Base-by-base conservation (phyloP, 1,139 yeast genomes). In the Geotrichum reessii region DNA sequence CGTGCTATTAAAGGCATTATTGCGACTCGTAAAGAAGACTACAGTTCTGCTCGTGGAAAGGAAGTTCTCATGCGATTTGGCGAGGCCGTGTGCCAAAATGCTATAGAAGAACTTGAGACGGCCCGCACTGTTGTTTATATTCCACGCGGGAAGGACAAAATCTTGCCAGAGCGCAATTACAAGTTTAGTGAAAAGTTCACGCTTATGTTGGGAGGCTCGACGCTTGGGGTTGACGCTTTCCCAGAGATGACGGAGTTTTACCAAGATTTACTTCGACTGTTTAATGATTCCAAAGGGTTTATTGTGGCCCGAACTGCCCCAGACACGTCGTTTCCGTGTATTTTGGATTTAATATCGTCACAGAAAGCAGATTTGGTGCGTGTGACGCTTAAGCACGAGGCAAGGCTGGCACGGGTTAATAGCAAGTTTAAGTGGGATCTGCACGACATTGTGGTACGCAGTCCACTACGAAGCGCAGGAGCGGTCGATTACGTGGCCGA, bases 261-360 rank as follows among this genome's bases (percentile, higher is more conserved):
- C 52, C 74, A 74, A 1, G 66, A 73, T n/a, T 61, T 85, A 31
- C 64, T 64, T 3, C 73, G 77, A 0, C 66, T 81, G 0, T 64
- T 78, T 5, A 71, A 73, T 1, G 71, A 75, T 1, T 70, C 75
- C 0, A 80, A 79, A 61, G 91, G 87, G 0, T 66, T 85, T 22
- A 68, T 85, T 1, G 64, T 87, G 63, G 82, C 90, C 1, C 81
- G 82, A 17, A 78, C 81, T 19, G 79, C 86, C 4, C 79, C 80
- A 1, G 82, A 81, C 64, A 82, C 87, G 8, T 78, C 83, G 21
- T 79, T 84, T 76, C 82, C 83, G 0, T 73, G 82, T 12, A 68
- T 86, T 14, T 66, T 86, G 47, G 79, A 81, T 53, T 65, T 80
- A 28, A 61, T 83, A 12, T 76, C 81, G 0, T 66, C 71, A 12